Evolutionary conservation across 805 yeast genomes (phyloP), one percentile per base, ranked within the genome.

Genomic region (Yarrowia osloensis): DNA sequence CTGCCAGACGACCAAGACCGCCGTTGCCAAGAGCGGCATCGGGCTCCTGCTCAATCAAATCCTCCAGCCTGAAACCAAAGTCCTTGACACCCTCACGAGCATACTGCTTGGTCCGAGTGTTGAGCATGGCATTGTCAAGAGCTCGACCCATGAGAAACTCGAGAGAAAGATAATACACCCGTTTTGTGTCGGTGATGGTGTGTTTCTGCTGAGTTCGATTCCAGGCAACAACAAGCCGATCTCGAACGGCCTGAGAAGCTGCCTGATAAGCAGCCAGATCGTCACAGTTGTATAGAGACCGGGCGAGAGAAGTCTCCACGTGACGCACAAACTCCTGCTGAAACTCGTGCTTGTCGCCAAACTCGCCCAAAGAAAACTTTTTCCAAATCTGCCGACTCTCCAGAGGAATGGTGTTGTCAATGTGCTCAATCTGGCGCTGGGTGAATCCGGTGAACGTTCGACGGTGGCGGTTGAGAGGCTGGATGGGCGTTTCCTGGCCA

Each of bases 1-100:
- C 97, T 24, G 97, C 97, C 74, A 92, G 82, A 76, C 98, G 86
- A 70, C 98, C 98, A 67, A 92, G 81, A 70, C 98, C 98, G 75
- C 98, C 98, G 74, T 93, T 93, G 74, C 98, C 98, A 67, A 92
- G 83, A 28, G 92, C 97, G 12, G 97, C 97, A 77, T 92, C 98
- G 0, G 96, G 95, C 78, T 92, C 98, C 73, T 89, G 86, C 62
- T 87, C 86, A 71, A 93, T 80, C 31, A 92, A 82, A 73, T 92
- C 97, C 78, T 93, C 98, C 70, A 92, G 79, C 69, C 87, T 86
- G 83, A 92, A 92, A 12, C 98, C 98, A 72, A 93, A 83, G 66
- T 90, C 91, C 65, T 81, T 82, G 65, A 87, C 81, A 2, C 89
- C 85, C 4, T 79, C 80, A 17, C 75, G 72, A 52, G 91, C 85